Base-by-base conservation (phyloP, 2,329 filamentous ascomycete species). In the Aureobasidium sp. region DNA sequence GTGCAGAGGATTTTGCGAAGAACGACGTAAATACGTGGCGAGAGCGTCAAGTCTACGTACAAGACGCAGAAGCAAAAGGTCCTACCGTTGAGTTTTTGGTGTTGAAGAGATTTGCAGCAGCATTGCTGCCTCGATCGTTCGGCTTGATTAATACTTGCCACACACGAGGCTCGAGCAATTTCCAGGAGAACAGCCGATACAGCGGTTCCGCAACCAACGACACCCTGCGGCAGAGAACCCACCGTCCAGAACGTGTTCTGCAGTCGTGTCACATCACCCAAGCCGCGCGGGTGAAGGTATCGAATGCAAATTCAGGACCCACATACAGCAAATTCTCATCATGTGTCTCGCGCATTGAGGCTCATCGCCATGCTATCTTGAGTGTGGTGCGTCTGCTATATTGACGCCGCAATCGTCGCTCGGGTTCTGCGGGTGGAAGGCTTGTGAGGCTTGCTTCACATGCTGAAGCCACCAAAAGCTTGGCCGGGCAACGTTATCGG, bases 181-280 rank as follows among this genome's bases (percentile, higher is more conserved):
- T 12, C 20, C 20, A 39, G 50, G 34, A 52, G 20, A 50, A 50
- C 47, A 50, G 47, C 47, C 47, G 43, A 46, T 50, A 50, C 26
- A 50, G 47, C 47, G 51, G 51, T 36, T 43, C 47, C 29, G 47
- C 36, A 41, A 41, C 24, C 36, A 37, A 20, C 36, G 26, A 20
- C 15, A 27, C 13, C 1, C 10, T 41, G 51, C 26, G 51, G 51
- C 51, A 55, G 32, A 13, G 24, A 41, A 17, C 13, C 36, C 50
- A 53, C 36, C 36, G 50, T 29, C 36, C 36, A 41, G 51, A 55
- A 41, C 51, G 51, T 41, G 36, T 41, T 26, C n/a, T 20, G 51
- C 51, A 29, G 51, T 55, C 51, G 51, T 55, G 34, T 17, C 51
- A 55, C 51, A 55, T 41, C 51, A 55, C 51, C 51, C 51, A 55